Base-by-base conservation (phyloP, 2,329 filamentous ascomycete genomes). In the Clarireedia paspali region DNA sequence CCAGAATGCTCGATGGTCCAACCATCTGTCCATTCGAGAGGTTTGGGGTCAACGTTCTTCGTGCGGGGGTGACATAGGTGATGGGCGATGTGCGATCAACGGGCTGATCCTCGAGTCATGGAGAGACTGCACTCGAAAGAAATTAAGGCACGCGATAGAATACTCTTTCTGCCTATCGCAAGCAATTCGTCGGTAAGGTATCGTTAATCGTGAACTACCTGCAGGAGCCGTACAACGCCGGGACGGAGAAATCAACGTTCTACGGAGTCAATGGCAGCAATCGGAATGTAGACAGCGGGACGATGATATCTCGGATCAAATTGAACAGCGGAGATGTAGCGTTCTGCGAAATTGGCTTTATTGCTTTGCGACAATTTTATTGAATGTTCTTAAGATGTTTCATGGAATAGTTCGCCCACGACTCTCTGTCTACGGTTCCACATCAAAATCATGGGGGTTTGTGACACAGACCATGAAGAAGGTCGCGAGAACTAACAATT, bases 1-100 rank as follows among this genome's bases (percentile, higher is more conserved):
- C 77, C 71, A 80, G 72, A 74, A 79, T 79, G 70, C 73, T 70
- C 61, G 68, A 60, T 65, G 67, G 66, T 59, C 65, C 68, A 64
- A 68, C 67, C 68, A 70, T 69, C 64, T 67, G 65, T 60, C 68
- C 67, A 68, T 68, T 55, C 62, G 60, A 62, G 53, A 58, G 54
- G 58, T 51, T 34, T 30, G 47, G 55, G 57, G 58, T 68, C 64
- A 68, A 62, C 57, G 57, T 47, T 55, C 48, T 61, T 60, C 51
- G 54, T 57, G 47, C 39, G 55, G 60, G 47, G 63, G 64, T 64
- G 56, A 62, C 67, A 68, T 68, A 59, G 64, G 67, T 67, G 50
- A 58, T 46, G 59, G 64, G 67, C 65, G 50, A 58, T 44, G 59
- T 44, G 48, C 30, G 50, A 39, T 42, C 61, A 60, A 39, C 42